Percentiles rank a stretch among this genome's conserved stretches.
phyloP scores from a whole-genome alignment of 768 basidiomycete species.

The Mycena kentingensis region DNA sequence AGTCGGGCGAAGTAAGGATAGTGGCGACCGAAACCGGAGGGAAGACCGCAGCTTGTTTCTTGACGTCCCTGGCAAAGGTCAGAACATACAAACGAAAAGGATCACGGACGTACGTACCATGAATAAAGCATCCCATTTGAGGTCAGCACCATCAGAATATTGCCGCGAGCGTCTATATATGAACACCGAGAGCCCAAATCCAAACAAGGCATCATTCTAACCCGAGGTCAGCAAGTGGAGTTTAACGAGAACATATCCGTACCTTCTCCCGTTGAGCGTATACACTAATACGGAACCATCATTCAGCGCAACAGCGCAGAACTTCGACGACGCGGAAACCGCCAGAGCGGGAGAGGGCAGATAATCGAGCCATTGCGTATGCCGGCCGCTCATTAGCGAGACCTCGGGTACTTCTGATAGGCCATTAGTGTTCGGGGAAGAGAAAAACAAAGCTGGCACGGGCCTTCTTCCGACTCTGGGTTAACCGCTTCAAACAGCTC shows the following conservation, averaged over 20 bases:
- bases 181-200: conserved; percentile 71
- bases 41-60: conserved; percentile 64
- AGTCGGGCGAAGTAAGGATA: conserved; percentile 61
- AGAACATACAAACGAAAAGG: conserved; percentile 3
- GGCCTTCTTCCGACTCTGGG: conserved; percentile 61
- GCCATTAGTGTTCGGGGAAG: conserved; percentile 5
- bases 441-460: conserved; percentile 24
- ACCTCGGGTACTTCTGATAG: conserved; percentile 66
- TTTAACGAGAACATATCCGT: conserved; percentile 27
- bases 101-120: conserved; percentile 52
- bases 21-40: conserved; percentile 63
- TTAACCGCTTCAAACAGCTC: conserved; percentile 80
- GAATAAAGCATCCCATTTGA: conserved; percentile 69
- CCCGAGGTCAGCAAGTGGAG: not conserved
- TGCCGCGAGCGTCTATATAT: conserved; percentile 65
- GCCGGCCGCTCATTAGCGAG: conserved; percentile 59
- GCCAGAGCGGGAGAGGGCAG: conserved; percentile 71
- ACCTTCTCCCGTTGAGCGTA: conserved; percentile 84
- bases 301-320: conserved; percentile 76
- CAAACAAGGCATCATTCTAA: conserved; percentile 77
- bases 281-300: conserved; percentile 86
- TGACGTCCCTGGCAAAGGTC: conserved; percentile 62
- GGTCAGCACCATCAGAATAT: conserved; percentile 73
- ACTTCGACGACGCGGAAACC: conserved; percentile 61
- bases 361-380: conserved; percentile 90